Base-by-base conservation (phyloP, 2,329 filamentous ascomycete genomes). In the Cladosporium sp. region DNA sequence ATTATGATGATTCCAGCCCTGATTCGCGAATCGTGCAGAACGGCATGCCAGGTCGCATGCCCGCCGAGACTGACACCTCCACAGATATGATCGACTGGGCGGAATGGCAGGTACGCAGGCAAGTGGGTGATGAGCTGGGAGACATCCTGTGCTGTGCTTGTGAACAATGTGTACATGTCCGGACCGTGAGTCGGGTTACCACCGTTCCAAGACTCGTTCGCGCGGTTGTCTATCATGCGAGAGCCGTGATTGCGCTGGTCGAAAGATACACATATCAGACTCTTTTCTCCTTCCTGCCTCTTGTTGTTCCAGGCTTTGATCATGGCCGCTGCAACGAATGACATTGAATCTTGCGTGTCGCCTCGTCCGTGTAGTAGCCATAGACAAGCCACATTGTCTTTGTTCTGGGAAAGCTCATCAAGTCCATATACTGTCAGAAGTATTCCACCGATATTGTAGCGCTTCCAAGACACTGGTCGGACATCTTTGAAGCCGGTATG, bases 241-340 rank as follows among this genome's bases (percentile, higher is more conserved):
- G 83, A 82, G 25, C 94, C 94, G 74, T 97, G 94, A 73, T 97
- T 97, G 47, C 93, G 84, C 78, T 96, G 92, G 75, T 97, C 94
- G 73, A 96, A 96, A 2, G 88, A 84, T 12, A 92, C 83, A 2
- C 90, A 92, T 51, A 97, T 86, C 40, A 97, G 75, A 0, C 88
- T 89, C 60, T 78, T 76, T 36, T 66, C 63, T 43, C 20, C 34
- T 6, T 43, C 19, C 20, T 51, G 38, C 19, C 45, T 43, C 63
- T 70, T 74, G 55, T 74, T 69, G 67, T 89, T 86, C 85, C 88
- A 95, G 8, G 85, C 82, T n/a, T 78, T 74, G 51, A 97, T 80
- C 12, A 85, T 79, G 5, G 83, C 82, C n/a, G 81, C 76, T 2
- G 91, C 92, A 56, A 94, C 82, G 28, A 84, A 84, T 1, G 80